Evolutionary conservation across 768 basidiomycete genomes (phyloP).

Genomic region (Tylopilus cervinicoccineus): DNA sequence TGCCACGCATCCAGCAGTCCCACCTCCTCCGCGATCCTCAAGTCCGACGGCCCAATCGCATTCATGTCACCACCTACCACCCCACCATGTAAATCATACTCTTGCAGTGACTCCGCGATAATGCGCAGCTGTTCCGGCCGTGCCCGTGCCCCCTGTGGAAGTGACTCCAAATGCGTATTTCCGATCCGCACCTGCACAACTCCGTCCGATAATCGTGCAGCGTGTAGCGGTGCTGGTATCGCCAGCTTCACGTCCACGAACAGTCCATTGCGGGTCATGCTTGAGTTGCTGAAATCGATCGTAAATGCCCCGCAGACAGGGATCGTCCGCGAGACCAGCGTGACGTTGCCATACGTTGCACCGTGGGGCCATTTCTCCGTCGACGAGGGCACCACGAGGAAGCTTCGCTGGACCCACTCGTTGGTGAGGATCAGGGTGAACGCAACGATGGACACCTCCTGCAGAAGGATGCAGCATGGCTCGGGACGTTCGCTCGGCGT

Average conservation of each 20-base stretch:
- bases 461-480: slow-evolving; percentile 63
- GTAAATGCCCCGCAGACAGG: slow-evolving; percentile 46
- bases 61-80: slow-evolving; percentile 75
- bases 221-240: slow-evolving; percentile 29
- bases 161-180: slow-evolving; percentile 75
- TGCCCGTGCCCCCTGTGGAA: slow-evolving; percentile 43
- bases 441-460: slow-evolving; percentile 53
- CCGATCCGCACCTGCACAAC: slow-evolving; percentile 53
- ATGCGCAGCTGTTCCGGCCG: slow-evolving; percentile 49
- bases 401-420: slow-evolving; percentile 61
- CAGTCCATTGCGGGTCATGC: slow-evolving; percentile 52
- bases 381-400: slow-evolving; percentile 53
- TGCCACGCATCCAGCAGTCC: slow-evolving; percentile 62
- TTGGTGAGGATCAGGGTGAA: slow-evolving; percentile 48
- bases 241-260: slow-evolving; percentile 52
- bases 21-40: slow-evolving; percentile 36
- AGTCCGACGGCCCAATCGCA: slow-evolving; percentile 48
- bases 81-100: slow-evolving; percentile 48
- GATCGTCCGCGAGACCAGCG: slow-evolving; percentile 57
- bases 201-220: slow-evolving; percentile 32
- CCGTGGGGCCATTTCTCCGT: slow-evolving; percentile 50
- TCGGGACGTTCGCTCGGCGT: slow-evolving; percentile 41
- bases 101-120: slow-evolving; percentile 48
- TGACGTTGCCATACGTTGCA: slow-evolving; percentile 62
- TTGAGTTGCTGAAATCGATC: slow-evolving; percentile 49